Evolutionary conservation across 2,329 filamentous ascomycete species (phyloP).

Genomic region (Ophiostoma sp.): DNA sequence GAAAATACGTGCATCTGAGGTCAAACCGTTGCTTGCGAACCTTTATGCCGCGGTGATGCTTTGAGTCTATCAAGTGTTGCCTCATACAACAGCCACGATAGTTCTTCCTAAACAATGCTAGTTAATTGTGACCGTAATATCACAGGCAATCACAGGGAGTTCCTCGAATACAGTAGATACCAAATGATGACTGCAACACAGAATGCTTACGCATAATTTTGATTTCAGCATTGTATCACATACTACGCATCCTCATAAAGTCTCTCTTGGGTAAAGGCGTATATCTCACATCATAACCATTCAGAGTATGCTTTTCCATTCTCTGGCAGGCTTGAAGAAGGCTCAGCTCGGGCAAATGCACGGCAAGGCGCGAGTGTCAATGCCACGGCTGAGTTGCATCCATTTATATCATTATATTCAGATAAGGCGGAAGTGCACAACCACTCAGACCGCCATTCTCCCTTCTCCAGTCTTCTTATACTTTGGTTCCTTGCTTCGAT

Average conservation of each 20-base stretch:
- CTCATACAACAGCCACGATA: too few relatives aligned
- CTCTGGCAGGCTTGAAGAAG: not conserved
- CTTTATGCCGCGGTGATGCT: too few relatives aligned
- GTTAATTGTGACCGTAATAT: too few relatives aligned
- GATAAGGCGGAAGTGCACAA: not conserved
- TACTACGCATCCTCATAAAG: not conserved
- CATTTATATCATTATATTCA: not conserved
- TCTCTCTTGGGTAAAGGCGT: not conserved
- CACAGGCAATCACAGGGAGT: too few relatives aligned
- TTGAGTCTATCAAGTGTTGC: too few relatives aligned
- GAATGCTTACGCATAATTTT: not conserved
- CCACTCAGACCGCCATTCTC: not conserved
- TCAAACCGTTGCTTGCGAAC: too few relatives aligned
- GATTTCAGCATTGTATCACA: not conserved
- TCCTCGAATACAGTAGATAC: too few relatives aligned
- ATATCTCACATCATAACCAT: not conserved
- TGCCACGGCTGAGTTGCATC: not conserved
- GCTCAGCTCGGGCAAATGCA: conserved; percentile 9
- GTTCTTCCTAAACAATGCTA: too few relatives aligned
- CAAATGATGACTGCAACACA: not conserved
- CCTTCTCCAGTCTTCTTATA: too few relatives aligned
- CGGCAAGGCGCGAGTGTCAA: not conserved
- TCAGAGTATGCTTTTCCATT: not conserved
- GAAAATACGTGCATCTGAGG: too few relatives aligned
- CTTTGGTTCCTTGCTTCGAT: not conserved